Conservation (phyloP, 2,329 filamentous ascomycete species). For the Byssochlamys sp. region DNA sequence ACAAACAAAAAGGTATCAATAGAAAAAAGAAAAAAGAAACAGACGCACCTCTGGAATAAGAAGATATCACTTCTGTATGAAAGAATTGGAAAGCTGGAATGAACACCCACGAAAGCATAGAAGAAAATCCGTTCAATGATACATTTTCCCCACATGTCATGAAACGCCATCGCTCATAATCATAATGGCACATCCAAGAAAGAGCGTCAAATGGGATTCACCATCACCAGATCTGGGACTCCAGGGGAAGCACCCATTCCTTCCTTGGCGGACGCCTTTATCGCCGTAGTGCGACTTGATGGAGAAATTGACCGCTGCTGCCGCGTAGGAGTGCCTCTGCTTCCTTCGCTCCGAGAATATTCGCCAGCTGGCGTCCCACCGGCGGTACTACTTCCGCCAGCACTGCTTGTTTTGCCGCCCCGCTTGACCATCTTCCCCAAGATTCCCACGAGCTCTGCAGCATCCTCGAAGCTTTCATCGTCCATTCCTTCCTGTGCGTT, state of each 20-base stretch:
- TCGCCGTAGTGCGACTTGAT: slow-evolving; percentile 4
- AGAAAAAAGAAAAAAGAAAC: neutral
- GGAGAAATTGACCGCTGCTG: slow-evolving; percentile 8
- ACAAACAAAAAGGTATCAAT: neutral
- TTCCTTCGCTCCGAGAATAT: slow-evolving; percentile 23
- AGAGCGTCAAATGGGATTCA: slow-evolving; percentile 25
- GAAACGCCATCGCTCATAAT: neutral
- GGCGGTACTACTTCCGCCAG: slow-evolving; percentile 21
- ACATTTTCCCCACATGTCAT: neutral
- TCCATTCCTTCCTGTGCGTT: slow-evolving; percentile 85
- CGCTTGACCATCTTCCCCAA: slow-evolving; percentile 83
- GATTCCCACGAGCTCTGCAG: slow-evolving; percentile 75
- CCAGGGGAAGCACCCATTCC: slow-evolving; percentile 10
- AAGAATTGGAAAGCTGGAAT: neutral
- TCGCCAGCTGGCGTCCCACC: slow-evolving; percentile 16
- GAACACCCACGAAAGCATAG: neutral
- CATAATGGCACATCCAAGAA: neutral
- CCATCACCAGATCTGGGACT: slow-evolving; percentile 22
- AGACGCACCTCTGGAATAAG: neutral
- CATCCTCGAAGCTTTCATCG: slow-evolving; percentile 88
- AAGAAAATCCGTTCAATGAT: neutral
- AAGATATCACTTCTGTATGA: neutral
- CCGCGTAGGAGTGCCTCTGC: slow-evolving; percentile 16
- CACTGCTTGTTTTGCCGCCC: slow-evolving; percentile 37
- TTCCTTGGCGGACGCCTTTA: neutral